Conservation (phyloP, 441 rosid species). For the Arabidopsis lyrata region DNA sequence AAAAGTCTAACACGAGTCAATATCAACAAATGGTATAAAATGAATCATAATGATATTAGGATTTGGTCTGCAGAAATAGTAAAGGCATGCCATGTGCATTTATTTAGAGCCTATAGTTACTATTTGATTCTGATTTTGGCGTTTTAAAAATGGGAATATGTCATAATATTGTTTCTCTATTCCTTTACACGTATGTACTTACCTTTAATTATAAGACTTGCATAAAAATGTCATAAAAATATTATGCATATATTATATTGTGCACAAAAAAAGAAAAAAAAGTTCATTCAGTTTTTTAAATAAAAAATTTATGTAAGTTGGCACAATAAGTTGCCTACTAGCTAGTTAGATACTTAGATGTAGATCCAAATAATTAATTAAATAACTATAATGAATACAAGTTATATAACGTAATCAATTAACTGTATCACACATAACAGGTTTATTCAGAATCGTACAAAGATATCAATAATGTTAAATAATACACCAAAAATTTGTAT, state of each 20-base stretch:
- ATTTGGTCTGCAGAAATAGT: conserved; percentile 38
- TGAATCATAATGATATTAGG: conserved; percentile 36
- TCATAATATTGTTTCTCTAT: conserved; percentile 2
- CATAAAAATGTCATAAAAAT: too few relatives aligned
- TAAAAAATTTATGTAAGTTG: background rate
- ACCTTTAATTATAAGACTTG: too few relatives aligned
- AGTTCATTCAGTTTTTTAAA: background rate
- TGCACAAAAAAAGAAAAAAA: too few relatives aligned
- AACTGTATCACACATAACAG: conserved; percentile 20
- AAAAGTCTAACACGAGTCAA: conserved; percentile 36
- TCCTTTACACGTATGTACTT: conserved; percentile 27
- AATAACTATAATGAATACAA: conserved; percentile 23
- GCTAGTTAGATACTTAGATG: conserved; percentile 23
- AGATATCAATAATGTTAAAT: conserved; percentile 24
- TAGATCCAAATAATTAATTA: conserved; percentile 16
- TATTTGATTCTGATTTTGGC: conserved; percentile 13
- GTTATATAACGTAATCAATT: conserved; percentile 29
- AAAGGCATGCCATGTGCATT: conserved; percentile 38
- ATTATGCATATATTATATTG: too few relatives aligned
- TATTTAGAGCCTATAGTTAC: background rate
- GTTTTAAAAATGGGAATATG: background rate
- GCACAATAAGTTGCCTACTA: conserved; percentile 34
- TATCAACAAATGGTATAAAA: conserved; percentile 32
- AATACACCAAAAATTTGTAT: background rate
- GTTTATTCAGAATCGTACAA: background rate